Percentiles rank a stretch among this genome's conserved stretches.
Conservation (phyloP, 495 filamentous ascomycete species). For the Talaromyces thailandensis region DNA sequence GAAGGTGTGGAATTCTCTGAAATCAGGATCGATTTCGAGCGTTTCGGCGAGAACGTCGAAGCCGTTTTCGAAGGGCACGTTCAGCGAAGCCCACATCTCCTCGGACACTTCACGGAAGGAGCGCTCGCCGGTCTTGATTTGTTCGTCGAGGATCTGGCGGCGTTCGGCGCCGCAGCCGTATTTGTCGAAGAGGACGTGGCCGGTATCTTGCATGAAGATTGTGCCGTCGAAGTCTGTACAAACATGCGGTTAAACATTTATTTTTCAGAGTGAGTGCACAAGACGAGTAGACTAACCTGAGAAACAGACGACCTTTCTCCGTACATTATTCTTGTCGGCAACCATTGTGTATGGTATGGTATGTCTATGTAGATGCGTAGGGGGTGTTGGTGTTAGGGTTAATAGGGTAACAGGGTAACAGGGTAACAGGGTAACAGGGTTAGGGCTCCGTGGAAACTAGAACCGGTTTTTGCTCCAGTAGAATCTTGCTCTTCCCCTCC, state of each 20-base stretch:
- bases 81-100: conserved; percentile 66
- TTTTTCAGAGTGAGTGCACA: neutral
- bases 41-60: conserved; percentile 59
- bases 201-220: conserved; percentile 73
- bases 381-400: neutral
- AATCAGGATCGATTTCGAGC: conserved; percentile 58
- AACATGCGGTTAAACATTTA: neutral
- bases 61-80: conserved; percentile 64
- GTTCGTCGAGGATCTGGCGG: conserved; percentile 50
- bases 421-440: neutral
- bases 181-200: conserved; percentile 62
- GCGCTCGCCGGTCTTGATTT: conserved; percentile 58
- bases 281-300: neutral
- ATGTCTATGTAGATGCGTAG: neutral
- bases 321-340: neutral
- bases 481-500: neutral
- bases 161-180: conserved; percentile 53
- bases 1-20: conserved; percentile 57
- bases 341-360: neutral
- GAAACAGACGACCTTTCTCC: conserved; percentile 1
- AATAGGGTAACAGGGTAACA: neutral
- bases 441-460: neutral
- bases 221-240: conserved; percentile 62
- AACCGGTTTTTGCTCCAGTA: neutral
- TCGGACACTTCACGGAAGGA: conserved; percentile 68